phyloP scores from a whole-genome alignment of 2,329 filamentous ascomycete species.

The Colletotrichum costaricense region DNA sequence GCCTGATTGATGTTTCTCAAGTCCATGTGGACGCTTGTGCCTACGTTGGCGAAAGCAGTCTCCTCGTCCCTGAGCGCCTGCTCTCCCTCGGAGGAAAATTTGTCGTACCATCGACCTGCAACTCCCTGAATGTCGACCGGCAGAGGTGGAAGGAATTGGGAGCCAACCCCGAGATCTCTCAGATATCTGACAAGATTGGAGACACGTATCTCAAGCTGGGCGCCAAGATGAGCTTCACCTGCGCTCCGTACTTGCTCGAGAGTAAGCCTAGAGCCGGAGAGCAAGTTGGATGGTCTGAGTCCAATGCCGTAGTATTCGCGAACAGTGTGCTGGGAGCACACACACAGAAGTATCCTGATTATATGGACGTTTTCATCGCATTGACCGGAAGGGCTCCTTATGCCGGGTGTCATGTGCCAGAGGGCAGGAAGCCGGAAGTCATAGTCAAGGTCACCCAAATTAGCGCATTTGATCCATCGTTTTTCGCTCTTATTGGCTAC shows the following conservation, averaged over 20 bases:
- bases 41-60: slow-evolving; percentile 52
- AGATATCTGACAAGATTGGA: slow-evolving; percentile 47
- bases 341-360: slow-evolving; percentile 58
- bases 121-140: slow-evolving; percentile 56
- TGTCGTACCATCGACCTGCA: slow-evolving; percentile 52
- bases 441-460: slow-evolving; percentile 51
- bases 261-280: slow-evolving; percentile 44
- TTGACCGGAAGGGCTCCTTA: slow-evolving; percentile 58
- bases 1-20: slow-evolving; percentile 50
- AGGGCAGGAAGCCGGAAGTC: background rate
- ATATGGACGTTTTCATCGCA: slow-evolving; percentile 55
- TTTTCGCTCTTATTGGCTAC: slow-evolving; percentile 54
- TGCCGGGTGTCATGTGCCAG: slow-evolving; percentile 53
- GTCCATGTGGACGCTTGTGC: slow-evolving; percentile 56
- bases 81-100: slow-evolving; percentile 48
- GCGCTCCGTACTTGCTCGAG: slow-evolving; percentile 55
- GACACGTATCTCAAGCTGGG: slow-evolving; percentile 53
- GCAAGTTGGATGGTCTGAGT: slow-evolving; percentile 56
- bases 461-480: slow-evolving; percentile 46
- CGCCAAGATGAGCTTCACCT: slow-evolving; percentile 53
- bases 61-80: slow-evolving; percentile 50
- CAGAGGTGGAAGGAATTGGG: slow-evolving; percentile 51
- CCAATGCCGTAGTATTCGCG: slow-evolving; percentile 57
- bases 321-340: slow-evolving; percentile 57
- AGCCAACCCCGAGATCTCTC: slow-evolving; percentile 43